Evolutionary conservation across 495 filamentous ascomycete species (phyloP).

Genomic region (Chlorociboria aeruginascens): DNA sequence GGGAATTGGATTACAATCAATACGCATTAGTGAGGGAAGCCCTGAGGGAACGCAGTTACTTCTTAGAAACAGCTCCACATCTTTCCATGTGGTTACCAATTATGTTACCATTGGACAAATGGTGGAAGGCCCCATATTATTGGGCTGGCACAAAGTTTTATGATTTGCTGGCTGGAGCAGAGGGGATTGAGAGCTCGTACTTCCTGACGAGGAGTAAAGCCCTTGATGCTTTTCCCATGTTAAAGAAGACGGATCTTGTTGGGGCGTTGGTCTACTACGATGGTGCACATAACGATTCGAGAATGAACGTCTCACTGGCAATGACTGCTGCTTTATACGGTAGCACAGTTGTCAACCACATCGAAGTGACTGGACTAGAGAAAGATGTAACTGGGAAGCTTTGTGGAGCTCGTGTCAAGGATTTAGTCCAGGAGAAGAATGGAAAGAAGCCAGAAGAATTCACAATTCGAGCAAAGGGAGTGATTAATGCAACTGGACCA

Average conservation of each 20-base stretch:
- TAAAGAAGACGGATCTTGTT: slow-evolving; percentile 73
- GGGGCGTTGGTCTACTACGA: slow-evolving; percentile 98
- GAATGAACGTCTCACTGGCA: slow-evolving; percentile 94
- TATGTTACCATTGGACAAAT: slow-evolving; percentile 90
- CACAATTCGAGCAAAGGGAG: slow-evolving; percentile 71
- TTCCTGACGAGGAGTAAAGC: slow-evolving; percentile 92
- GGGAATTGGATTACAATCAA: slow-evolving; percentile 92
- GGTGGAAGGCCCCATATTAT: slow-evolving; percentile 98
- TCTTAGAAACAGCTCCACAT: slow-evolving; percentile 91
- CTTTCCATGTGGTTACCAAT: slow-evolving; percentile 92
- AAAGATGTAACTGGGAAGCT: slow-evolving; percentile 74
- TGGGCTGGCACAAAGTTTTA: slow-evolving; percentile 95
- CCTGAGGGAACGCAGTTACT: slow-evolving; percentile 91
- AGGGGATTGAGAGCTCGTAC: slow-evolving; percentile 95
- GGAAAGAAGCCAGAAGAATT: slow-evolving; percentile 45
- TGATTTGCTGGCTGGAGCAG: slow-evolving; percentile 85
- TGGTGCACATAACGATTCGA: slow-evolving; percentile 94
- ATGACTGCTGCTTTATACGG: slow-evolving; percentile 95
- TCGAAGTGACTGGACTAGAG: slow-evolving; percentile 74
- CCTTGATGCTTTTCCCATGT: slow-evolving; percentile 94
- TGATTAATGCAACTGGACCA: slow-evolving; percentile 94
- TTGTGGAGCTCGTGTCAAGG: slow-evolving; percentile 66
- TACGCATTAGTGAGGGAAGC: slow-evolving; percentile 89
- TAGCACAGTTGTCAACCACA: slow-evolving; percentile 82
- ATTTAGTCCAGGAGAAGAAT: slow-evolving; percentile 50